These are phyloP conservation scores for Microsporum audouinii DNA, from an alignment of 2,329 filamentous ascomycete species.

Conservation along the genomic window DNA sequence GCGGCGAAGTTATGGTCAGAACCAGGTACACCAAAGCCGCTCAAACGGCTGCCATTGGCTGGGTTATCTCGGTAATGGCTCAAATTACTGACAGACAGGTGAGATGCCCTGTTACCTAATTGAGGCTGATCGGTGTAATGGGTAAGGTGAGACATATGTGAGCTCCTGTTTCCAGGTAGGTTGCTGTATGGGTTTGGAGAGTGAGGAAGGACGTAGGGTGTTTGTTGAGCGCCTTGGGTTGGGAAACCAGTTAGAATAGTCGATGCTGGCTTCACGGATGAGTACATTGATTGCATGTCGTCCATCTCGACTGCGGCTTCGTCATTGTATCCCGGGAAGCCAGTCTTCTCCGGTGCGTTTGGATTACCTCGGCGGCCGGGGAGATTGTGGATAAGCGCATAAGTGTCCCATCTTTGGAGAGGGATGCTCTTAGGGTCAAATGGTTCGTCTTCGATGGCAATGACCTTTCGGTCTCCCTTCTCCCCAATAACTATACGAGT, in stretches of 20 bases:
- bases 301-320: constrained; percentile 82
- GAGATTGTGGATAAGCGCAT: constrained; percentile 72
- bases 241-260: constrained; percentile 81
- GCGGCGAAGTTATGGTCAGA: constrained; percentile 32
- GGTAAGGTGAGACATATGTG: constrained; percentile 57
- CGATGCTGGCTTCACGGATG: constrained; percentile 72
- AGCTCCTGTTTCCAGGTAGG: constrained; percentile 45
- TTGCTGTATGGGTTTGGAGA: constrained; percentile 62
- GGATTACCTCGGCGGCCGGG: constrained; percentile 71
- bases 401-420: constrained; percentile 94
- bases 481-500: constrained; percentile 95
- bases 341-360: constrained; percentile 50
- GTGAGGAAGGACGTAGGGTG: constrained; percentile 68
- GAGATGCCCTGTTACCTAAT: constrained; percentile 30
- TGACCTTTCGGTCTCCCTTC: constrained; percentile 78
- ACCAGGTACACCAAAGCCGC: constrained; percentile 34
- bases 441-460: constrained; percentile 69
- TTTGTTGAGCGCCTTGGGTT: constrained; percentile 43
- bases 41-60: constrained; percentile 34
- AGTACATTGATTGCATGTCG: constrained; percentile 94
- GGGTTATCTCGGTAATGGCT: constrained; percentile 36
- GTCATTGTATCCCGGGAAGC: constrained; percentile 55
- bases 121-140: constrained; percentile 52
- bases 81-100: constrained; percentile 50
- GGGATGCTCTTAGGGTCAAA: constrained; percentile 91